Evolutionary conservation across 2,329 filamentous ascomycete species (phyloP).

Genomic region (Aaosphaeria arxii): DNA sequence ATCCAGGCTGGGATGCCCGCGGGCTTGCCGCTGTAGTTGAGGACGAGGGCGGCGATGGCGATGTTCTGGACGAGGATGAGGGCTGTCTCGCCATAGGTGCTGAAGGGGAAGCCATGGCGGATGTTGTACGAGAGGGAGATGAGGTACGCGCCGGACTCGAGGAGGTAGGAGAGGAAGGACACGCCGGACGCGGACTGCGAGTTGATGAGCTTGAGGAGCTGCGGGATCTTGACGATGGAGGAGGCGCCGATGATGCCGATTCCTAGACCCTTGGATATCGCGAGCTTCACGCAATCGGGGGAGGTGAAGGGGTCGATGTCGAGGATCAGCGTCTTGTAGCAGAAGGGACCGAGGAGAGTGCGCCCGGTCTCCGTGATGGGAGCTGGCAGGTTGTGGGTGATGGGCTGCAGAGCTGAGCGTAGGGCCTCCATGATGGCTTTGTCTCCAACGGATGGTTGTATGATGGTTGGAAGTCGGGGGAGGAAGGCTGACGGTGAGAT

Average conservation of each 20-base stretch:
- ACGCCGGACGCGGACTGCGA: conserved; percentile 80
- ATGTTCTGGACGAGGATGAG: conserved; percentile 92
- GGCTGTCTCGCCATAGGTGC: conserved; percentile 92
- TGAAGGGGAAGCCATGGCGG: conserved; percentile 89
- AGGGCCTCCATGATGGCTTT: conserved; percentile 42
- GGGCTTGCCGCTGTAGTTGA: conserved; percentile 73
- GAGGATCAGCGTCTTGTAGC: conserved; percentile 83
- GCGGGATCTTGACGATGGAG: conserved; percentile 91
- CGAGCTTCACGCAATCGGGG: conserved; percentile 79
- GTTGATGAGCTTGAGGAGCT: conserved; percentile 86
- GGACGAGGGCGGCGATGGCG: conserved; percentile 78
- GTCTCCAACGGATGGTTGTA: background rate
- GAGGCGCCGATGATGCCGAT: conserved; percentile 90
- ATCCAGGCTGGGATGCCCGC: conserved; percentile 73
- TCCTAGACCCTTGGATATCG: conserved; percentile 86
- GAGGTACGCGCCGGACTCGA: conserved; percentile 85
- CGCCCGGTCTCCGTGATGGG: conserved; percentile 32
- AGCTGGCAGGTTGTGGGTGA: conserved; percentile 45
- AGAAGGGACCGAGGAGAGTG: conserved; percentile 70
- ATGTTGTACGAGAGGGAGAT: conserved; percentile 91
- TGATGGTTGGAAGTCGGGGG: background rate
- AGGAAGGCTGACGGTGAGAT: background rate
- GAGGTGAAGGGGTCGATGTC: conserved; percentile 74
- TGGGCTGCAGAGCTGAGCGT: conserved; percentile 42
- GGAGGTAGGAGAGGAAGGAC: conserved; percentile 84